Percentiles rank a stretch among this genome's conserved stretches.
Evolutionary conservation across 768 basidiomycete genomes (phyloP).

Genomic region (Lentinula edodes): DNA sequence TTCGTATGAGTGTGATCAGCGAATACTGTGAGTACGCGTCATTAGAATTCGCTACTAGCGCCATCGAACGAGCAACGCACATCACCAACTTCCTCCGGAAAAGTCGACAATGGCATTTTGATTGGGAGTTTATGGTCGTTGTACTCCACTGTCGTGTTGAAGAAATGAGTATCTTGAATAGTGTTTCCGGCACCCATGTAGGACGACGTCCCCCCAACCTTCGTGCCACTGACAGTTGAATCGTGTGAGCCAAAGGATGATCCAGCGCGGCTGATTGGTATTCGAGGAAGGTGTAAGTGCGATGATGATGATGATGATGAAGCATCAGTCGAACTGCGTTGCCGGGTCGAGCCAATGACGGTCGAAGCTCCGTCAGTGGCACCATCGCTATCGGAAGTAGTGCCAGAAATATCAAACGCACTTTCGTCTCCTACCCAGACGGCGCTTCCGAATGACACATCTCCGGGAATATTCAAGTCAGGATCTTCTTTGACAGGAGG

Average conservation of each 20-base stretch:
- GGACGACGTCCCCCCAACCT: conserved; percentile 29
- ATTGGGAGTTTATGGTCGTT: conserved; percentile 83
- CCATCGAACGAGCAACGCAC: conserved; percentile 37
- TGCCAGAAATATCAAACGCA: conserved; percentile 37
- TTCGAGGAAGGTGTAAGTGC: conserved; percentile 10
- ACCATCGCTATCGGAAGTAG: conserved; percentile 36
- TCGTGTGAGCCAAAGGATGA: conserved; percentile 21
- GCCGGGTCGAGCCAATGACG: conserved; percentile 34
- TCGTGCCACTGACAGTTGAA: conserved; percentile 22
- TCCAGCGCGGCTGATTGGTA: conserved; percentile 1
- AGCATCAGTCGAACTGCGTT: conserved; percentile 65
- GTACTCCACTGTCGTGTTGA: conserved; percentile 79
- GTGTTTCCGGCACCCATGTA: conserved; percentile 45
- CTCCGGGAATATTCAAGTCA: conserved; percentile 48
- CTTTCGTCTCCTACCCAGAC: conserved; percentile 84
- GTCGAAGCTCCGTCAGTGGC: conserved; percentile 36
- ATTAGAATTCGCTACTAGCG: background rate
- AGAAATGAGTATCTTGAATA: conserved; percentile 90
- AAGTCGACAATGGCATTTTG: conserved; percentile 83
- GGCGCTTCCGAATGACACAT: conserved; percentile 74
- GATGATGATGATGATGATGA: conserved; percentile 63
- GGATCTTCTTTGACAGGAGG: background rate
- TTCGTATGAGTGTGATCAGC: conserved; percentile 82
- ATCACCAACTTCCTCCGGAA: conserved; percentile 95
- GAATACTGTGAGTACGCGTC: conserved; percentile 61